These are phyloP conservation scores for Mortierella sp. DNA, from an alignment of 371 early-diverging fungal genomes.

Conservation along the genomic window DNA sequence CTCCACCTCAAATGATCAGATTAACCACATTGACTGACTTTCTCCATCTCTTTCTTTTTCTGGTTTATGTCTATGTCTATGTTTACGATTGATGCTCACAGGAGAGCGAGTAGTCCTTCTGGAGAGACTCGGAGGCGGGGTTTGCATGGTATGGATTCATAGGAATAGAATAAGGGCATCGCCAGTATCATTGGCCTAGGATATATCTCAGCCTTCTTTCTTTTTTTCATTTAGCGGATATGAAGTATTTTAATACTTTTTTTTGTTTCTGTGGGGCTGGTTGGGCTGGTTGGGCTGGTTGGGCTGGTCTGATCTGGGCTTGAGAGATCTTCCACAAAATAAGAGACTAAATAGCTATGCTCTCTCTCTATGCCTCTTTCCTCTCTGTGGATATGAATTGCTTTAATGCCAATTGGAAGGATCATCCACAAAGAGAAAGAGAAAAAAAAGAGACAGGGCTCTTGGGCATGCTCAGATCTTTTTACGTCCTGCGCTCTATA, in stretches of 20 bases:
- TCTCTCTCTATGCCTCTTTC: too few species aligned
- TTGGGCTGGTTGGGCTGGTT: background rate
- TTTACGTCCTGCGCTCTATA: background rate
- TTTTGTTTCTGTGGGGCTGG: background rate
- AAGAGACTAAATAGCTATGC: too few species aligned
- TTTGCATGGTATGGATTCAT: constrained; percentile 45
- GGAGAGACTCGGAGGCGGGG: constrained; percentile 33
- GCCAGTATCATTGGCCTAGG: background rate
- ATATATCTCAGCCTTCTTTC: background rate
- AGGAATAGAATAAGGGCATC: background rate
- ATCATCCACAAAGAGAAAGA: background rate
- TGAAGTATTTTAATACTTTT: background rate
- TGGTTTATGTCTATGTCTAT: background rate
- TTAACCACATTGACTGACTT: background rate
- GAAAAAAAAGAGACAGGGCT: background rate
- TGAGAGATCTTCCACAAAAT: too few species aligned
- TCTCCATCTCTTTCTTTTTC: background rate
- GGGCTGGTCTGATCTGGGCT: background rate
- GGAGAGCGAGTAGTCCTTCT: constrained; percentile 45
- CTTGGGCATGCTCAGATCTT: constrained; percentile 8
- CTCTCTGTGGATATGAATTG: too few species aligned
- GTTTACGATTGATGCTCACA: constrained; percentile 14
- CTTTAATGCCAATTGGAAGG: background rate
- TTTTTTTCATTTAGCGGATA: background rate
- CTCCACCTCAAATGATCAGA: background rate